Base-by-base conservation (phyloP, 2,329 filamentous ascomycete genomes). In the Juglanconis sp. region DNA sequence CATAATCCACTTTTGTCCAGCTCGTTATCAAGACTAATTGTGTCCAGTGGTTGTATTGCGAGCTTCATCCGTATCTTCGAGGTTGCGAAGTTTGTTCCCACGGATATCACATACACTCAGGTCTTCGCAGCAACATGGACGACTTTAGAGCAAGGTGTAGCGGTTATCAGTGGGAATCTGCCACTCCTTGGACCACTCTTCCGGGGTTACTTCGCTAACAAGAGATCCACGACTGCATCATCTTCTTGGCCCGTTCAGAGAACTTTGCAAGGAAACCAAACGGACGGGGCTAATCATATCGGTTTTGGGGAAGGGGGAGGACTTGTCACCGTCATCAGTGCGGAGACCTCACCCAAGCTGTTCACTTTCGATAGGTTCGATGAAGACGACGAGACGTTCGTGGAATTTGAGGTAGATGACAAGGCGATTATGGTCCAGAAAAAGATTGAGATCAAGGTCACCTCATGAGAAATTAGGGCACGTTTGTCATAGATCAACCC, bases 91-190 rank as follows among this genome's bases (percentile, higher is more conserved):
- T 59, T 59, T 13, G 50, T 57, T n/a, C 54, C 60, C 17, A 53
- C 44, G 9, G 64, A 64, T 24, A 40, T 53, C 8, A 60, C 53
- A 4, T 65, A 61, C 56, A 60, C 55, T 17, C 62, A 65, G 34
- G 62, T 57, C 9, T 48, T 44, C n/a, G 56, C 64, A 9, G 52
- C 59, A n/a, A 63, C 62, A 9, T 65, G 64, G 64, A 64, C 62
- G 2, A 55, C 57, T 10, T 38, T 65, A 32, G 64, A 65, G 53
- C 47, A 51, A 30, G 44, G 47, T 6, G 52, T 54, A 34, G 60
- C 60, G 36, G 57, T 59, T 17, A 32, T 61, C 31, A 61, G 59
- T 32, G 61, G 52, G 5, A 63, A 63, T 40, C 40, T 63, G 11
- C 61, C 59, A 0, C 44, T 56, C 1, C 61, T 63, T 0, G 55